phyloP scores from a whole-genome alignment of 176 grass and related monocot genomes.

The Tillandsia fasciculata region DNA sequence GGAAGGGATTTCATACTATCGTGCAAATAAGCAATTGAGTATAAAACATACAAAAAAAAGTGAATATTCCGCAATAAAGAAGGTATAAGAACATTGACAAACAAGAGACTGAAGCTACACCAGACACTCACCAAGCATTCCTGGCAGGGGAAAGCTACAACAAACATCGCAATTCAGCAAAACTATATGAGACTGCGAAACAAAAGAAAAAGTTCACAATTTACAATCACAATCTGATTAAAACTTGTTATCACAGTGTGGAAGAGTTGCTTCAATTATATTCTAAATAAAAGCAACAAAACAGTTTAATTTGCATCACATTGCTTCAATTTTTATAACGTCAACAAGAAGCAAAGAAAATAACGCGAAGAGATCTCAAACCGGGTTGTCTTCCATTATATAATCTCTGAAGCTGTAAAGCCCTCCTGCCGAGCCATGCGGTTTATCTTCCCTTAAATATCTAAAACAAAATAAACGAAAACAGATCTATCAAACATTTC shows the following conservation, averaged over 20 bases:
- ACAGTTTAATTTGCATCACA: neutral
- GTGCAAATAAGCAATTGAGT: too few species aligned
- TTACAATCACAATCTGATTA: neutral
- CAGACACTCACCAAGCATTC: conserved; percentile 75
- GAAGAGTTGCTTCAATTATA: too few species aligned
- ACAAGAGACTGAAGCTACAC: neutral
- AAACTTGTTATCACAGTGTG: too few species aligned
- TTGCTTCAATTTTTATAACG: neutral
- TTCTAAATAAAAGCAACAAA: too few species aligned
- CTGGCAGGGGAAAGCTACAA: conserved; percentile 87
- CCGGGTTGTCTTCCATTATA: conserved; percentile 91
- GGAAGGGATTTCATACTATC: too few species aligned
- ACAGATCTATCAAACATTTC: neutral
- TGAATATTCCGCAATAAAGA: too few species aligned
- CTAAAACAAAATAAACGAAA: conserved; percentile 30
- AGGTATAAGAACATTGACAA: too few species aligned
- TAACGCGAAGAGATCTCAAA: conserved; percentile 22
- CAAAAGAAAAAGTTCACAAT: neutral
- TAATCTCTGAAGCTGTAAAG: conserved; percentile 92
- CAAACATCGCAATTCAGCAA: conserved; percentile 98
- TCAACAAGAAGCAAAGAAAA: neutral
- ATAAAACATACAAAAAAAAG: too few species aligned
- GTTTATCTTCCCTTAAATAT: conserved; percentile 94
- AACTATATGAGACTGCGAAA: conserved; percentile 87
- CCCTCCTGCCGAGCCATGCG: conserved; percentile 88